Percentiles rank a stretch among this genome's conserved stretches.
These are phyloP conservation scores for Salvia sclarea DNA, from an alignment of 305 asterid species.

Conservation along the genomic window DNA sequence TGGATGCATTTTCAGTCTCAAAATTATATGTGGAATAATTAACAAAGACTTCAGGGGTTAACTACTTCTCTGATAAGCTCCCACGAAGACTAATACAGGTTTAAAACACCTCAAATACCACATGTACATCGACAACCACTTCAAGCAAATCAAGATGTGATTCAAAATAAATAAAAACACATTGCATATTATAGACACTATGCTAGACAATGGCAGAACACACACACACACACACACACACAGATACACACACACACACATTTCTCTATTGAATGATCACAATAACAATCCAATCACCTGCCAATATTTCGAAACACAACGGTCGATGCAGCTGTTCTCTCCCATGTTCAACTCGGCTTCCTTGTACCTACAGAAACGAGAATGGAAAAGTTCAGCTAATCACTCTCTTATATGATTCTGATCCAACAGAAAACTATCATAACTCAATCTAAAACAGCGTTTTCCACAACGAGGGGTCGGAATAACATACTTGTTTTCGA, in stretches of 20 bases:
- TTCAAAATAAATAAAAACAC: neutral
- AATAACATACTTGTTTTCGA: constrained; percentile 64
- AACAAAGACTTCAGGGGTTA: neutral
- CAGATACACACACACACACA: neutral
- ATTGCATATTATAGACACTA: neutral
- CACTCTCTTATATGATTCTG: neutral
- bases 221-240: neutral
- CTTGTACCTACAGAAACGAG: constrained; percentile 59
- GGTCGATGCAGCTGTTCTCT: constrained; percentile 87
- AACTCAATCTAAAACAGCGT: neutral
- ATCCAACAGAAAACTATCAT: constrained; percentile 9
- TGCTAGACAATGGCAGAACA: neutral
- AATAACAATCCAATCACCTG: constrained; percentile 55
- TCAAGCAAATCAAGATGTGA: neutral
- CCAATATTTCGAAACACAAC: constrained; percentile 91
- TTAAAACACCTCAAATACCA: neutral
- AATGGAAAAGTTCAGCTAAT: neutral
- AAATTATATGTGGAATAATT: neutral
- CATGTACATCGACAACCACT: neutral
- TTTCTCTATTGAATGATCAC: neutral
- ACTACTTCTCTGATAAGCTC: neutral
- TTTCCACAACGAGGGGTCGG: neutral
- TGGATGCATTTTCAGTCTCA: neutral
- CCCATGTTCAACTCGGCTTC: constrained; percentile 92
- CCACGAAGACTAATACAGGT: neutral